phyloP scores from a whole-genome alignment of 441 rosid species.

The Jatropha multifida region DNA sequence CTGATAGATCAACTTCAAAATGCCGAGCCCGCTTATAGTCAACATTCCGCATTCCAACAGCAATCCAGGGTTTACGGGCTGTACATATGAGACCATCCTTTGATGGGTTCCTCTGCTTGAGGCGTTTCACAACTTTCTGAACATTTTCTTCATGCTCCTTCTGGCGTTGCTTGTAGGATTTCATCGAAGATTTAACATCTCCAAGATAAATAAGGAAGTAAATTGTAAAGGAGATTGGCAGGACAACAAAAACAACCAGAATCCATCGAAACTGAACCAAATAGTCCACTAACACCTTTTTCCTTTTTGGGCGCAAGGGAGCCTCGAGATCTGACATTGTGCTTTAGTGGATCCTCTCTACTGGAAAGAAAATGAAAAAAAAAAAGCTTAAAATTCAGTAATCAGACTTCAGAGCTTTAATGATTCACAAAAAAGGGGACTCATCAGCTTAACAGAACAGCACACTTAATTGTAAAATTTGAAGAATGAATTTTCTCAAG shows the following conservation, averaged over 20 bases:
- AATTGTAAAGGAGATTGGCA: slow-evolving; percentile 72
- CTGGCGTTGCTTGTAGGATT: slow-evolving; percentile 78
- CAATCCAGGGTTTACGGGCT: slow-evolving; percentile 97
- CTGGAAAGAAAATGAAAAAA: slow-evolving; percentile 25
- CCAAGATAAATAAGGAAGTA: slow-evolving; percentile 91
- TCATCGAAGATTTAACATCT: slow-evolving; percentile 82
- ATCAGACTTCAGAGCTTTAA: background rate
- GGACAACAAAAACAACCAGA: slow-evolving; percentile 83
- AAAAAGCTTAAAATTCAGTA: background rate
- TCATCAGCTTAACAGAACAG: background rate
- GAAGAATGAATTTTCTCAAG: background rate
- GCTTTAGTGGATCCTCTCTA: slow-evolving; percentile 21
- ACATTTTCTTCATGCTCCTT: slow-evolving; percentile 95
- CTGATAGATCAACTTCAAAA: slow-evolving; percentile 90
- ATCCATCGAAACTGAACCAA: slow-evolving; percentile 90
- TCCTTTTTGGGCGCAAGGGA: slow-evolving; percentile 89
- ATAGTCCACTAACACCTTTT: slow-evolving; percentile 83
- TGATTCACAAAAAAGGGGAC: background rate
- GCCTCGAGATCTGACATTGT: slow-evolving; percentile 79
- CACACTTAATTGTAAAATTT: background rate
- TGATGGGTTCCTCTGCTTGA: slow-evolving; percentile 69
- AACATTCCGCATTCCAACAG: slow-evolving; percentile 98
- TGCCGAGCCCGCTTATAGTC: slow-evolving; percentile 97
- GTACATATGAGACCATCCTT: slow-evolving; percentile 99
- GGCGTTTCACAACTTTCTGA: slow-evolving; percentile 75